A percentile compares a stretch with the other conserved stretches of the same genome.
These are phyloP conservation scores for Hericium alpestre DNA, from an alignment of 768 basidiomycete species.

Conservation along the genomic window DNA sequence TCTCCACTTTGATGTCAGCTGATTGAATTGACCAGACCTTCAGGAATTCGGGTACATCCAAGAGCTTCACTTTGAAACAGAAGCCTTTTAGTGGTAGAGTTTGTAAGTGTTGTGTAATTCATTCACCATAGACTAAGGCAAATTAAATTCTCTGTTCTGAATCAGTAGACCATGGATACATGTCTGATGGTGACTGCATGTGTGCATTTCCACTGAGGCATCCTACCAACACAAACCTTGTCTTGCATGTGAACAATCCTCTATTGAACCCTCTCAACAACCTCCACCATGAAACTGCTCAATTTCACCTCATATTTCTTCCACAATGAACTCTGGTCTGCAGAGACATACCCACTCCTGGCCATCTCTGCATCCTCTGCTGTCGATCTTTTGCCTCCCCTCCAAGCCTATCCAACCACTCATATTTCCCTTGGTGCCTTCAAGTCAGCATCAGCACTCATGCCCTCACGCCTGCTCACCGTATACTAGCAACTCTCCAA, in stretches of 20 bases:
- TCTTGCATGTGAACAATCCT: not conserved
- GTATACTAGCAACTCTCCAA: conserved; percentile 81
- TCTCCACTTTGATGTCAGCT: too few relatives aligned
- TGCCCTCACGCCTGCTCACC: conserved; percentile 43
- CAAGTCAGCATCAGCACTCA: conserved; percentile 25
- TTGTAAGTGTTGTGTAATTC: too few relatives aligned
- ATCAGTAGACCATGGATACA: too few relatives aligned
- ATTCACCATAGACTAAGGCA: too few relatives aligned
- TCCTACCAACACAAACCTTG: not conserved
- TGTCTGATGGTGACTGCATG: not conserved
- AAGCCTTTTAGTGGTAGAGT: too few relatives aligned
- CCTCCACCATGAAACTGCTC: conserved; percentile 8
- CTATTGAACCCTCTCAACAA: conserved; percentile 2
- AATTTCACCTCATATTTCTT: too few relatives aligned
- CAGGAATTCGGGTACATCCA: too few relatives aligned
- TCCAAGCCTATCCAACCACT: not conserved
- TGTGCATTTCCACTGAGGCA: not conserved
- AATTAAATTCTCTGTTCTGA: too few relatives aligned
- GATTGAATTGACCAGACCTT: too few relatives aligned
- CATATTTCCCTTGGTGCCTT: conserved; percentile 13
- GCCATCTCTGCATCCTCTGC: not conserved
- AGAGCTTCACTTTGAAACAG: too few relatives aligned
- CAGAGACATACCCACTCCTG: conserved; percentile 1
- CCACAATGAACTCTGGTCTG: conserved; percentile 46
- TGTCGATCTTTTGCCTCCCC: not conserved